Evolutionary conservation across 1,284 basidiomycete genomes (phyloP).

Genomic region (Rhodofomes roseus): DNA sequence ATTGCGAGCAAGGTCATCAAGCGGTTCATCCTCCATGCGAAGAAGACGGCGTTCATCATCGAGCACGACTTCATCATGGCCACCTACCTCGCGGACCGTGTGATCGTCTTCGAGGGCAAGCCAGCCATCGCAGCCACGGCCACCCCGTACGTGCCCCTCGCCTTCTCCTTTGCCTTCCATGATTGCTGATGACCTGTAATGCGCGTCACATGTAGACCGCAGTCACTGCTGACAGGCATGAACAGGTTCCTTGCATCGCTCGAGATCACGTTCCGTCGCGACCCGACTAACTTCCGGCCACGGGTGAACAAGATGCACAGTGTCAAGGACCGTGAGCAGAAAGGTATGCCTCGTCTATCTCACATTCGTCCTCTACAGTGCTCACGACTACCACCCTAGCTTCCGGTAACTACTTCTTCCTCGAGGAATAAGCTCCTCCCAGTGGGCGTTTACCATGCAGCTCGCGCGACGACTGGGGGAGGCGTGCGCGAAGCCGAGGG

Average conservation of each 20-base stretch:
- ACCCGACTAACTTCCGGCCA: constrained; percentile 92
- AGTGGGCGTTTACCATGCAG: constrained; percentile 1
- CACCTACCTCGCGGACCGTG: constrained; percentile 94
- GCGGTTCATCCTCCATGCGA: constrained; percentile 91
- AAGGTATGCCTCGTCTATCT: constrained; percentile 49
- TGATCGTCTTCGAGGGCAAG: constrained; percentile 91
- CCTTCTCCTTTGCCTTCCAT: neutral
- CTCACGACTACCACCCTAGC: constrained; percentile 38
- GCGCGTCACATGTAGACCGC: constrained; percentile 54
- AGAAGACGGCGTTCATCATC: constrained; percentile 96
- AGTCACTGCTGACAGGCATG: constrained; percentile 84
- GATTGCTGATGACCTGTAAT: neutral
- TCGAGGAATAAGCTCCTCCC: constrained; percentile 57
- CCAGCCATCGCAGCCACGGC: constrained; percentile 83
- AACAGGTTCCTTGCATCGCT: constrained; percentile 90
- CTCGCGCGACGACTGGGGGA: neutral
- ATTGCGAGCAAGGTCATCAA: constrained; percentile 97
- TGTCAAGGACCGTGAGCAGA: constrained; percentile 94
- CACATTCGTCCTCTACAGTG: constrained; percentile 4
- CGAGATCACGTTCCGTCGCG: constrained; percentile 94
- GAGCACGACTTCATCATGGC: constrained; percentile 99
- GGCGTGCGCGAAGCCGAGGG: neutral
- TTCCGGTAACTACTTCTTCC: constrained; percentile 86
- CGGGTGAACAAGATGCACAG: constrained; percentile 93
- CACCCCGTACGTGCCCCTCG: constrained; percentile 59